These are phyloP conservation scores for Trichomonas vaginalis DNA, from an alignment of 208 protist species.

Conservation along the genomic window DNA sequence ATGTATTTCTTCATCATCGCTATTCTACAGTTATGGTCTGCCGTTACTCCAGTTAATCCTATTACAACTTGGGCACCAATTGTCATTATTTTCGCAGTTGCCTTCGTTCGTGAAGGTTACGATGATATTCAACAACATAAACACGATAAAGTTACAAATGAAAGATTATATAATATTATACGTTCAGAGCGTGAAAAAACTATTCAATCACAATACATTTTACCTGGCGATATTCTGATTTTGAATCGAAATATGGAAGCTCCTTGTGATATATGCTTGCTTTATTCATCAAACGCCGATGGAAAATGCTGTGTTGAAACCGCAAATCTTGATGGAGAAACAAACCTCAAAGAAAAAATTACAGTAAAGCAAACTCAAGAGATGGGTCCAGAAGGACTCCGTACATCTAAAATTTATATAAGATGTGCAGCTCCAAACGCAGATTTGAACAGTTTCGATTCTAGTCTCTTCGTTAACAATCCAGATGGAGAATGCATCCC, in stretches of 20 bases:
- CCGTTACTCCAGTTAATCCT: constrained; percentile 22
- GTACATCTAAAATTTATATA: constrained; percentile 29
- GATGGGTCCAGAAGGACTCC: not conserved
- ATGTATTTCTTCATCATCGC: constrained; percentile 25
- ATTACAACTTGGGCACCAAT: constrained; percentile 25
- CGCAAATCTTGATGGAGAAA: constrained; percentile 22
- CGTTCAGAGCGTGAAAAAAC: constrained; percentile 51
- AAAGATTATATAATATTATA: constrained; percentile 52
- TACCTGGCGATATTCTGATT: constrained; percentile 32
- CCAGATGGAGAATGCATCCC: not conserved
- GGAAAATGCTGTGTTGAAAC: constrained; percentile 25
- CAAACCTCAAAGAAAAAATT: constrained; percentile 3
- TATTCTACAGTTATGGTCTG: not conserved
- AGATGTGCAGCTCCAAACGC: constrained; percentile 52
- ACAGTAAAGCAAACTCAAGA: not conserved
- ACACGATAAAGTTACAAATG: constrained; percentile 60
- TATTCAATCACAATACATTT: constrained; percentile 58
- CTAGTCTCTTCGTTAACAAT: not conserved
- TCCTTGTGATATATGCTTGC: constrained; percentile 10
- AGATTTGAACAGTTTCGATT: constrained; percentile 65
- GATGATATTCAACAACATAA: constrained; percentile 70
- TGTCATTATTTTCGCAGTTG: constrained; percentile 22
- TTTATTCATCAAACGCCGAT: not conserved
- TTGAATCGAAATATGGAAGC: constrained; percentile 20
- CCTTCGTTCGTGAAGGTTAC: constrained; percentile 17